Evolutionary conservation across 306 rosid genomes (phyloP).

Genomic region (Prunus padus): DNA sequence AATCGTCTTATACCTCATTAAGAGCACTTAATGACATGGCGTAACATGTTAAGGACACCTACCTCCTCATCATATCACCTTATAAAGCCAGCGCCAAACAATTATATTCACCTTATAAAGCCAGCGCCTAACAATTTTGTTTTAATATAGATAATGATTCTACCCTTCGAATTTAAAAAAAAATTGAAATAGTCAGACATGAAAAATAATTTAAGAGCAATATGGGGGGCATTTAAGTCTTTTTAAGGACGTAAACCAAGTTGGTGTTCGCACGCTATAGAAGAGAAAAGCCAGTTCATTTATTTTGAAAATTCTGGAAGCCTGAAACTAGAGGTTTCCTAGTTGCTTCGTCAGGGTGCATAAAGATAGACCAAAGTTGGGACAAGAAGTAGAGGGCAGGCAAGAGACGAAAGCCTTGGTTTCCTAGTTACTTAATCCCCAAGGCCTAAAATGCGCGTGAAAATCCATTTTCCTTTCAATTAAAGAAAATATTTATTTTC

Average conservation of each 20-base stretch:
- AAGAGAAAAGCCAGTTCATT: not conserved
- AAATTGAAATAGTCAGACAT: not conserved
- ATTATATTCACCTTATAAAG: too few species aligned
- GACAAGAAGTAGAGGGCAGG: not conserved
- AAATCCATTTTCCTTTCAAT: not conserved
- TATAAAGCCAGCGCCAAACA: too few species aligned
- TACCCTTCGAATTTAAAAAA: not conserved
- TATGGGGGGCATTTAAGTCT: not conserved
- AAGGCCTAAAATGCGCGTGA: not conserved
- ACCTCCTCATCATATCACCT: too few species aligned
- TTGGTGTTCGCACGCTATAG: not conserved
- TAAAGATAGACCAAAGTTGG: not conserved
- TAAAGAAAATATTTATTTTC: too few species aligned
- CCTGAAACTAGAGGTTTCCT: not conserved
- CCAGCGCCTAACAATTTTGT: too few species aligned
- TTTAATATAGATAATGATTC: too few species aligned
- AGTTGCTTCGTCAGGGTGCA: constrained; percentile 9
- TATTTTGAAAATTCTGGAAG: not conserved
- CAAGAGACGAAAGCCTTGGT: not conserved
- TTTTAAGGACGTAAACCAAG: not conserved
- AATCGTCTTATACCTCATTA: too few species aligned
- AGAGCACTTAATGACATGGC: too few species aligned
- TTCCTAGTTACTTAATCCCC: not conserved
- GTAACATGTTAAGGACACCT: too few species aligned
- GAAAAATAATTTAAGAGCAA: not conserved